Conservation (phyloP, 805 yeast species). For the Cyberlindnera lachancei region DNA sequence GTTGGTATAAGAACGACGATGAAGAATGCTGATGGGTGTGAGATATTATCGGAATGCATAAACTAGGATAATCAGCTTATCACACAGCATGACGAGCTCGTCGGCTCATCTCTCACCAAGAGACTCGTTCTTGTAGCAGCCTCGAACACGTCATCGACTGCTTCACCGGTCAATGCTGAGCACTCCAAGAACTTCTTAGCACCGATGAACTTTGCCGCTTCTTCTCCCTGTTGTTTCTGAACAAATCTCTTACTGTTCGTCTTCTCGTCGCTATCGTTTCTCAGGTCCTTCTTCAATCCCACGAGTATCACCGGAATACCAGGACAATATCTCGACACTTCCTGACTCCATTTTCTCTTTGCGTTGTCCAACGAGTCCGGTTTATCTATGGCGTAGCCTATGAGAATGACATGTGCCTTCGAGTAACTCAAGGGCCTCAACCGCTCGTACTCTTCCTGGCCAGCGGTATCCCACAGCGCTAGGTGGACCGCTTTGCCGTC, state of each 20-base stretch:
- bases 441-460: constrained; percentile 92
- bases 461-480: constrained; percentile 95
- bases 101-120: constrained; percentile 41
- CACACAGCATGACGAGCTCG: constrained; percentile 34
- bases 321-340: constrained; percentile 75
- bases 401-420: constrained; percentile 77
- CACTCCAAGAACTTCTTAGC: constrained; percentile 83
- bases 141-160: constrained; percentile 91
- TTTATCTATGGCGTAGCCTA: constrained; percentile 79
- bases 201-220: constrained; percentile 69
- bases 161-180: constrained; percentile 88
- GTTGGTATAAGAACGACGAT: no score
- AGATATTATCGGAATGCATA: no score
- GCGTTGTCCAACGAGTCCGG: constrained; percentile 85
- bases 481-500: constrained; percentile 88
- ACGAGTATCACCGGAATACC: constrained; percentile 69
- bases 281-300: constrained; percentile 78
- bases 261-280: constrained; percentile 35
- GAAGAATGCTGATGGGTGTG: no score
- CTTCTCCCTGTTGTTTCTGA: constrained; percentile 48
- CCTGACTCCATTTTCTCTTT: constrained; percentile 78
- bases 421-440: constrained; percentile 82
- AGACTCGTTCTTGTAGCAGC: constrained; percentile 81
- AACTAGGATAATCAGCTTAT: no score
- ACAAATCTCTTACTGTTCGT: constrained; percentile 38